These are phyloP conservation scores for Fusarium ramigenum DNA, from an alignment of 2,329 filamentous ascomycete genomes.

Conservation along the genomic window DNA sequence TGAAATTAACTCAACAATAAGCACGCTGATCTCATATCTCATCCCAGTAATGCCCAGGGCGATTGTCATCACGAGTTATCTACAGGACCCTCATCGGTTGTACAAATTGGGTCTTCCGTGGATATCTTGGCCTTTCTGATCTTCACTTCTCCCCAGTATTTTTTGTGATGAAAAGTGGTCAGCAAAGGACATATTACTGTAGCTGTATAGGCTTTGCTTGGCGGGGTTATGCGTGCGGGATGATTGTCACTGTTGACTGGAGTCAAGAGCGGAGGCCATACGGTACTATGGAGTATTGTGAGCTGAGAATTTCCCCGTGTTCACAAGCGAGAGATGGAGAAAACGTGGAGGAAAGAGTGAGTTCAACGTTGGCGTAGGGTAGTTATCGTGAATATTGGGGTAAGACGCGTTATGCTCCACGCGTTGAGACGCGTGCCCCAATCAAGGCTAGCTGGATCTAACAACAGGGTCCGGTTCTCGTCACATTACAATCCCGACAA, in stretches of 20 bases:
- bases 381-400: neutral
- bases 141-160: neutral
- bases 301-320: neutral
- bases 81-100: neutral
- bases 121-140: neutral
- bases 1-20: slow-evolving; percentile 2
- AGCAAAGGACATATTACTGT: neutral
- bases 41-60: neutral
- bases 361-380: neutral
- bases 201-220: neutral
- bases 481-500: neutral
- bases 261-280: neutral
- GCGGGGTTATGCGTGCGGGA: neutral
- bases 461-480: too few relatives aligned
- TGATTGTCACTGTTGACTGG: neutral
- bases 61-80: neutral
- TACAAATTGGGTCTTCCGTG: slow-evolving; percentile 1
- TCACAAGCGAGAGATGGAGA: neutral
- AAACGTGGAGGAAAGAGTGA: neutral
- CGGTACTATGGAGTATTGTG: too few relatives aligned
- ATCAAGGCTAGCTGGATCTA: neutral
- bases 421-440: neutral
- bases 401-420: neutral
- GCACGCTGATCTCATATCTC: neutral
- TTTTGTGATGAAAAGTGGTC: neutral